Evolutionary conservation across 768 basidiomycete species (phyloP).

Genomic region (Mycena latifolia): DNA sequence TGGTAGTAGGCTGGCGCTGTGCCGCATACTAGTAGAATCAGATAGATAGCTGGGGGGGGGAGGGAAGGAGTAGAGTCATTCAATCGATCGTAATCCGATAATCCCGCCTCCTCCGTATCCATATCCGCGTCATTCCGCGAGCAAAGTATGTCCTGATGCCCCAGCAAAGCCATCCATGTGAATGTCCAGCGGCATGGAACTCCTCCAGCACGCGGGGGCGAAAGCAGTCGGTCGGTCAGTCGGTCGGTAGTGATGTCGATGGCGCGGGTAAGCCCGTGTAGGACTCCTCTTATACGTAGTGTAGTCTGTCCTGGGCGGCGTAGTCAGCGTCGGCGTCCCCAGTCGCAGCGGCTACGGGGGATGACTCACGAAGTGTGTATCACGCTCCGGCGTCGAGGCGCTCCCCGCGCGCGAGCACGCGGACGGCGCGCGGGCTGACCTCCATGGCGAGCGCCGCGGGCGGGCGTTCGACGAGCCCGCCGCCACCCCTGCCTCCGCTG

Average conservation of each 20-base stretch:
- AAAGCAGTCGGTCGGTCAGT: slow-evolving; percentile 1
- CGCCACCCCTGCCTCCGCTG: slow-evolving; percentile 35
- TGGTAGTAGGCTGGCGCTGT: background rate
- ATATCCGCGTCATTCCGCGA: no score
- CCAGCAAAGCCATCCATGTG: background rate
- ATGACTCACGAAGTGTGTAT: background rate
- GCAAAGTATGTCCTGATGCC: no score
- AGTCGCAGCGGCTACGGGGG: background rate
- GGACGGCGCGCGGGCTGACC: slow-evolving; percentile 81
- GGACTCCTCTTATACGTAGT: slow-evolving; percentile 11
- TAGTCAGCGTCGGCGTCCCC: background rate
- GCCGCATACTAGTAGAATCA: background rate
- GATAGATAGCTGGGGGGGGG: background rate
- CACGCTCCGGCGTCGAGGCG: slow-evolving; percentile 70
- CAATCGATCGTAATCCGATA: slow-evolving; percentile 5
- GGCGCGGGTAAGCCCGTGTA: background rate
- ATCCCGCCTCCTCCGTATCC: background rate
- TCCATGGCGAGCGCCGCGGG: slow-evolving; percentile 87
- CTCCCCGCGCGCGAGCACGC: slow-evolving; percentile 87
- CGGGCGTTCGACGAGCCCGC: slow-evolving; percentile 77
- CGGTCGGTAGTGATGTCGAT: slow-evolving; percentile 17
- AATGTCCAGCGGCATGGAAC: background rate
- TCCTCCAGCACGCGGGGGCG: slow-evolving; percentile 1
- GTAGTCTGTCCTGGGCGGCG: background rate
- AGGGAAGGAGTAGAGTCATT: slow-evolving; percentile 1